Base-by-base conservation (phyloP, 2,329 filamentous ascomycete genomes). In the Colletotrichum sp. region DNA sequence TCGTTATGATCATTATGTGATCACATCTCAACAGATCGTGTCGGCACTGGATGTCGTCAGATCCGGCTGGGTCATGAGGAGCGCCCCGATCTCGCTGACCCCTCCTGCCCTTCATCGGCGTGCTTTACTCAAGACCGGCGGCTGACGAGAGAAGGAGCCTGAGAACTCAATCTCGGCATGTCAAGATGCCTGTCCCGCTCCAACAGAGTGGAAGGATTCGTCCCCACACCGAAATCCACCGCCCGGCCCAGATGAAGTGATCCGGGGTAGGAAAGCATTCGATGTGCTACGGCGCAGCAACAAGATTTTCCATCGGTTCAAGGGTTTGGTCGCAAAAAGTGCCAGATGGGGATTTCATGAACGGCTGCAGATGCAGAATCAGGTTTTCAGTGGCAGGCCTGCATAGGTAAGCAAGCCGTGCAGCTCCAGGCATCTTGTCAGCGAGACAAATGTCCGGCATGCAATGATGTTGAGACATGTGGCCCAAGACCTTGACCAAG, bases 1-100 rank as follows among this genome's bases (percentile, higher is more conserved):
- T 68, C 43, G 26, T 48, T 39, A 43, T 67, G 52, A 55, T 67
- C 30, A 65, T 75, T 57, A 24, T 16, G 66, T 73, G 32, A 65
- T 75, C 64, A 75, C 64, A 75, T 68, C 57, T 75, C 70, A 68
- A 66, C 59, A 73, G 73, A 75, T 68, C 73, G 63, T 24, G 61
- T 2, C 36, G 36, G 39, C 26, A 52, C 34, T 26, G 28, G 61
- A 55, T 55, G 63, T 61, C 34, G 39, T 64, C 70, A 64, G 64
- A 73, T 60, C 36, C 64, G 21, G 32, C n/a, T 39, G 32, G 43
- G 61, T 72, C 32, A 43, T 72, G 28, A 52, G 30, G n/a, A n/a
- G 30, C 24, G 48, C 18, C 65, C 61, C 32, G 57, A 48, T 66
- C 18, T 16, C 36, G 18, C 36, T n/a, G 21, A n/a, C 16, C 26